Conservation (phyloP, 2,329 filamentous ascomycete genomes). For the Talaromyces sp. region DNA sequence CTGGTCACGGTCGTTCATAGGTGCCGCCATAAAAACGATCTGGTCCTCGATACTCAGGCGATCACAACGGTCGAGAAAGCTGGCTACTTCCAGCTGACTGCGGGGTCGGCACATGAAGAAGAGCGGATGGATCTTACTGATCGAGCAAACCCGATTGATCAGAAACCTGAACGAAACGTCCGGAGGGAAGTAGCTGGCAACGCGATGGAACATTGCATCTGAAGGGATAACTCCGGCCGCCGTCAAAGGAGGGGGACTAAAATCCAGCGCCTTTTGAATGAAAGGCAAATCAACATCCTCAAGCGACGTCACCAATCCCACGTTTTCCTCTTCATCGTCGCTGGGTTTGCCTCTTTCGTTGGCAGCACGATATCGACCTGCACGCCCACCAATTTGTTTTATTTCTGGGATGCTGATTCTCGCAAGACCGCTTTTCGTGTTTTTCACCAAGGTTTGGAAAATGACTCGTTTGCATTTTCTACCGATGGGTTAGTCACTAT, state of each 20-base stretch:
- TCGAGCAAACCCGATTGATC: slow-evolving; percentile 69
- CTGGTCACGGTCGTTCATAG: slow-evolving; percentile 57
- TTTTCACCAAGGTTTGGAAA: slow-evolving; percentile 76
- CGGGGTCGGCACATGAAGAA: slow-evolving; percentile 70
- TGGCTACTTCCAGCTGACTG: slow-evolving; percentile 65
- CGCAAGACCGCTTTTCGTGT: slow-evolving; percentile 59
- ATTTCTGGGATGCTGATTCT: slow-evolving; percentile 71
- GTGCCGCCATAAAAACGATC: slow-evolving; percentile 71
- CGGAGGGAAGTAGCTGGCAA: slow-evolving; percentile 77
- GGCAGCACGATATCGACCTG: slow-evolving; percentile 79
- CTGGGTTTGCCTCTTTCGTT: slow-evolving; percentile 48
- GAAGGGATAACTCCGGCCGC: slow-evolving; percentile 75
- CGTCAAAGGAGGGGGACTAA: slow-evolving; percentile 64
- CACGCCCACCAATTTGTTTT: slow-evolving; percentile 92
- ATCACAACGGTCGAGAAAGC: slow-evolving; percentile 69
- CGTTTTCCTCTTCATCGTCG: slow-evolving; percentile 32
- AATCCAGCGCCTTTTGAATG: slow-evolving; percentile 62
- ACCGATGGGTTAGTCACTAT: slow-evolving; percentile 22
- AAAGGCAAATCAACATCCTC: slow-evolving; percentile 65
- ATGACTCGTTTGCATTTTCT: slow-evolving; percentile 81
- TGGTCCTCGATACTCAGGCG: slow-evolving; percentile 70
- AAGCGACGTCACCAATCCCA: slow-evolving; percentile 78
- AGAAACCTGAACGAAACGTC: slow-evolving; percentile 82
- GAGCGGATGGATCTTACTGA: slow-evolving; percentile 61
- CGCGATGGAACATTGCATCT: slow-evolving; percentile 66